Evolutionary conservation across 768 basidiomycete genomes (phyloP), one percentile per base, ranked within the genome.

Genomic region (Boletus reticulatus): DNA sequence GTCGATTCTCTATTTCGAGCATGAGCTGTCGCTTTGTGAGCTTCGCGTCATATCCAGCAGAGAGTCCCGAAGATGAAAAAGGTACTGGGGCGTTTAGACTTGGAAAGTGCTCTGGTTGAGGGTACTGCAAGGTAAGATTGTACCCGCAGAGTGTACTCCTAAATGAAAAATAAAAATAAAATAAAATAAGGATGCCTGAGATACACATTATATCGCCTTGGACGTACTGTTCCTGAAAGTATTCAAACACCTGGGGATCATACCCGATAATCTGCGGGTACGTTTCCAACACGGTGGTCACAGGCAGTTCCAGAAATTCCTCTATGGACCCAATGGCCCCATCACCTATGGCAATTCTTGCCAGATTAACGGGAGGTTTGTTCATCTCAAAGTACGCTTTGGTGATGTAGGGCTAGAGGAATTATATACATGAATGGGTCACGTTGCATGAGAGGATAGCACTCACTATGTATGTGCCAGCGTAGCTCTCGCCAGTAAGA

Each of bases 261-360:
- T 89, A 90, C 27, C 82, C 84, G 45, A 90, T 87, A 39, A 89
- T 71, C 63, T 89, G 88, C 7, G 88, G 88, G 65, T 84, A 87
- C 4, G 88, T 88, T 68, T 85, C 80, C n/a, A 89, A 67, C 24
- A 87, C 73, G 50, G 77, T 59, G 57, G 87, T 80, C 24, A 83
- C 78, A 22, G 88, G 82, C 0, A 83, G 58, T 29, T 82, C 69
- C 51, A 80, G 73, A 52, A 80, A 84, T 2, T 78, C 77, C 44
- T 74, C 73, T 36, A 63, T 69, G 16, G 78, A 75, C 2, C 79
- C 73, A n/a, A 88, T 72, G 10, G 81, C 70, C 6, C 84, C 86
- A 67, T 89, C 82, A 3, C 88, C 88, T 45, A 90, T 87, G 14
- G 78, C 83, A 52, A 90, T 79, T 65, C 83, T 83, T 1, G 78